These are phyloP conservation scores for Neoboletus magnificus DNA, from an alignment of 768 basidiomycete species.

Conservation along the genomic window DNA sequence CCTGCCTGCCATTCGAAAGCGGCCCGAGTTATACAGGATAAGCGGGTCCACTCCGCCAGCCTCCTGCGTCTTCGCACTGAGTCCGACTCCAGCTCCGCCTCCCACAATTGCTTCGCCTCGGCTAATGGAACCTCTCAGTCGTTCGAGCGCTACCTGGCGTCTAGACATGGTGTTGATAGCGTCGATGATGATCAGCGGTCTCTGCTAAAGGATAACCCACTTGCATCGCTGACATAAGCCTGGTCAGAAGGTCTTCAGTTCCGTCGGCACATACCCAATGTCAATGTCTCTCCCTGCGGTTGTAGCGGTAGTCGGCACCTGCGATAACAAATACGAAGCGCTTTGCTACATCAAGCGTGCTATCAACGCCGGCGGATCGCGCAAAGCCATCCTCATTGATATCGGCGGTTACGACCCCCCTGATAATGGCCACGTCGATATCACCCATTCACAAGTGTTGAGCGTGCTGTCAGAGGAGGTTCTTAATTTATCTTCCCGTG, in stretches of 20 bases:
- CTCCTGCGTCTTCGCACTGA: constrained; percentile 29
- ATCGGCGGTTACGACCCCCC: constrained; percentile 19
- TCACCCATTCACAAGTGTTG: constrained; percentile 21
- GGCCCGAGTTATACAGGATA: constrained; percentile 32
- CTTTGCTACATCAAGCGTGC: constrained; percentile 21
- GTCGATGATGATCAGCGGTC: background rate
- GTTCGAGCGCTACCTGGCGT: constrained; percentile 17
- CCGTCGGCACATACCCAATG: background rate
- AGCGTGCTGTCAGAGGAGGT: background rate
- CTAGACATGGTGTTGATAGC: constrained; percentile 8
- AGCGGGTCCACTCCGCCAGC: constrained; percentile 25
- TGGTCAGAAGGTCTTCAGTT: background rate
- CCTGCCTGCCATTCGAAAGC: constrained; percentile 30
- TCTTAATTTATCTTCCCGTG: constrained; percentile 7
- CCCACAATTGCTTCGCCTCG: constrained; percentile 23
- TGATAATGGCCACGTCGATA: constrained; percentile 16
- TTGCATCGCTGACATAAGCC: constrained; percentile 19
- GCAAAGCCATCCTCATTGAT: constrained; percentile 29
- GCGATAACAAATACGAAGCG: constrained; percentile 27
- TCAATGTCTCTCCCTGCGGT: constrained; percentile 11
- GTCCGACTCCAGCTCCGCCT: constrained; percentile 26
- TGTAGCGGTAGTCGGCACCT: constrained; percentile 28
- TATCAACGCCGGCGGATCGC: constrained; percentile 9
- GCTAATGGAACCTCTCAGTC: constrained; percentile 11
- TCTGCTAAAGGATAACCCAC: background rate